Percentiles rank a stretch among this genome's conserved stretches.
Conservation (phyloP, 345 rosid species). For the Populus ilicifolia region DNA sequence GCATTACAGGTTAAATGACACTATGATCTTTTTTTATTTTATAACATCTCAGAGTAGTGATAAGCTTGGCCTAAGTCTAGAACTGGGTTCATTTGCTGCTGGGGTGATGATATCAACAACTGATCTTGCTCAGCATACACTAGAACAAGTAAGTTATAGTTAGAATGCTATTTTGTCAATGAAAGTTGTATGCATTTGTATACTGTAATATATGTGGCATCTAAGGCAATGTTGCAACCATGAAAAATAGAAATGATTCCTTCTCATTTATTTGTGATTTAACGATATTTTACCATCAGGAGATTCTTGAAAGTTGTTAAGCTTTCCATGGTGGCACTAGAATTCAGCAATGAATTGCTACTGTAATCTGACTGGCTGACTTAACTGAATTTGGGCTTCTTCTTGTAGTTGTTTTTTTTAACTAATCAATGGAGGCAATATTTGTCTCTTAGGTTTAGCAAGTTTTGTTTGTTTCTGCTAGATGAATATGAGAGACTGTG, state of each 20-base stretch:
- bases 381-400: neutral
- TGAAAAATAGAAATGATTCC: neutral
- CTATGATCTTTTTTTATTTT: neutral
- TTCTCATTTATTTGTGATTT: neutral
- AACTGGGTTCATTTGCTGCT: slow-evolving; percentile 96
- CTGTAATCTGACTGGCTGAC: neutral
- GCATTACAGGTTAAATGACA: neutral
- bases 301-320: neutral
- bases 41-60: slow-evolving; percentile 82
- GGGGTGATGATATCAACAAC: slow-evolving; percentile 99
- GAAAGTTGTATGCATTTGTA: neutral
- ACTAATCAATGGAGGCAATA: neutral
- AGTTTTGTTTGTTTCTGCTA: neutral
- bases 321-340: neutral
- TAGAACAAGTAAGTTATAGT: slow-evolving; percentile 64
- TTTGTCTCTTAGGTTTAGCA: neutral
- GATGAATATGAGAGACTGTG: neutral
- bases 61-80: slow-evolving; percentile 94
- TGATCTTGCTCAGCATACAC: slow-evolving; percentile 90
- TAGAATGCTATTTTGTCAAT: neutral
- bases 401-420: neutral
- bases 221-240: neutral
- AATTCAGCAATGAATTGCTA: neutral
- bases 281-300: neutral
- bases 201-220: neutral